phyloP scores from a whole-genome alignment of 1,284 basidiomycete genomes.

The Rhodotorula sp. region DNA sequence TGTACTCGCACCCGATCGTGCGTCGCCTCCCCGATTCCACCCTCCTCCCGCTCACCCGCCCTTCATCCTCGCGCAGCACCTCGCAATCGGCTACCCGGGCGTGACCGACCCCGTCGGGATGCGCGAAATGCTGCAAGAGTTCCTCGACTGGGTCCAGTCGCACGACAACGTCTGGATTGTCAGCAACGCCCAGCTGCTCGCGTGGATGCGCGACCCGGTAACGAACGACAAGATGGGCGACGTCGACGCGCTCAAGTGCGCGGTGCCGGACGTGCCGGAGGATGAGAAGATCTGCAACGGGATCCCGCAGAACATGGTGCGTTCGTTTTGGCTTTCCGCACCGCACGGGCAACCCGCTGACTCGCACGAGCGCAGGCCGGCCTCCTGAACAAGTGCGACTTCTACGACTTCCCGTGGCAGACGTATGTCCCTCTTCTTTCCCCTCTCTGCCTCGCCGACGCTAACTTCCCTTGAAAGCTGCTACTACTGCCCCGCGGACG shows the following conservation, averaged over 20 bases:
- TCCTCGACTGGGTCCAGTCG: slow-evolving; percentile 72
- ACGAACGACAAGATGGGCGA: slow-evolving; percentile 58
- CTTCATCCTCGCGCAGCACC: slow-evolving; percentile 53
- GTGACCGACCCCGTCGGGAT: slow-evolving; percentile 28
- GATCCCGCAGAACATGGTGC: slow-evolving; percentile 63
- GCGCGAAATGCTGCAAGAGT: slow-evolving; percentile 49
- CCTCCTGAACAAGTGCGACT: slow-evolving; percentile 61
- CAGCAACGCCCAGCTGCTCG: slow-evolving; percentile 60
- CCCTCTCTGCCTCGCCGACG: background rate
- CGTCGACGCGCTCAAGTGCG: slow-evolving; percentile 63
- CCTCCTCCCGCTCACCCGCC: slow-evolving; percentile 54
- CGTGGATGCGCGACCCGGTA: slow-evolving; percentile 72
- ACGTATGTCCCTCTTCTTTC: slow-evolving; percentile 52
- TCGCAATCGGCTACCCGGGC: slow-evolving; percentile 58
- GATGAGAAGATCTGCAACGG: slow-evolving; percentile 70
- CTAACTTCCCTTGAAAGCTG: slow-evolving; percentile 51
- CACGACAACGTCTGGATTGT: slow-evolving; percentile 61
- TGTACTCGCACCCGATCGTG: slow-evolving; percentile 67
- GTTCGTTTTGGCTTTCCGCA: slow-evolving; percentile 38
- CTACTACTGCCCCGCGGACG: slow-evolving; percentile 68
- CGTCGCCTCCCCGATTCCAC: background rate
- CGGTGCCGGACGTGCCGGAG: slow-evolving; percentile 59
- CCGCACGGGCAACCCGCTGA: background rate
- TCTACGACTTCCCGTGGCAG: slow-evolving; percentile 74
- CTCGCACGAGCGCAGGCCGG: slow-evolving; percentile 44